Base-by-base conservation (phyloP, 164 flowering plant genomes). In the Vitis cinerea region DNA sequence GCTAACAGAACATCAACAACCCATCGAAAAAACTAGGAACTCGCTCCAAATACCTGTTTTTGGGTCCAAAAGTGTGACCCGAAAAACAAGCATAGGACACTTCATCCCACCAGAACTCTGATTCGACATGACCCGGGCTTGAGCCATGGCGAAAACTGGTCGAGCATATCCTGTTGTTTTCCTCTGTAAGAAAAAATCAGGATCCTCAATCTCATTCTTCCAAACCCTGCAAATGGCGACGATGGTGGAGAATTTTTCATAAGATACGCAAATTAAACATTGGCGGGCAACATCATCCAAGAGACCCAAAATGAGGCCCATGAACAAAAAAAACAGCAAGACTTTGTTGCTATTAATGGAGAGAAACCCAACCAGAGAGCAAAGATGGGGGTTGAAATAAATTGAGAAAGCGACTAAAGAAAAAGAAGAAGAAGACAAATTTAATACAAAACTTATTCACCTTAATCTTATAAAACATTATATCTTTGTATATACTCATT, bases 271-370 rank as follows among this genome's bases (percentile, higher is more conserved):
- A 9, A 80, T 17, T 2, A 91, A 68, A 66, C 92, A 89, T 1
- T 88, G 89, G 0, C 77, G 75, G 2, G 88, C 90, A 2, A 91
- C 11, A 51, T 91, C 97, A 13, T 83, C 66, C 0, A 90, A 90
- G 1, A 92, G 81, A 48, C 89, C 81, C 1, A 94, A 87, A 67
- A 90, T 84, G 0, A 91, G 66, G 54, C 81, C 89, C 88, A 81
- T 83, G 27, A 31, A 12, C 6, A 19, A 15, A 31, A 1, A 19
- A 27, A 15, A 48, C 23, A 19, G 1, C 23, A 19, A 19, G 23
- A 19, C 23, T 19, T 1, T 19, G 23, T 19, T 19, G 23, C 23
- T 19, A 19, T 1, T 2, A 16, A 66, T 44, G 14, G 14, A 61
- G 17, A 30, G 50, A 65, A 15, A 15, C 8, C 8, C 16, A 11